Percentiles rank a stretch among this genome's conserved stretches.
These are phyloP conservation scores for Botrytis cinerea DNA, from an alignment of 2,329 filamentous ascomycete genomes.

Conservation along the genomic window DNA sequence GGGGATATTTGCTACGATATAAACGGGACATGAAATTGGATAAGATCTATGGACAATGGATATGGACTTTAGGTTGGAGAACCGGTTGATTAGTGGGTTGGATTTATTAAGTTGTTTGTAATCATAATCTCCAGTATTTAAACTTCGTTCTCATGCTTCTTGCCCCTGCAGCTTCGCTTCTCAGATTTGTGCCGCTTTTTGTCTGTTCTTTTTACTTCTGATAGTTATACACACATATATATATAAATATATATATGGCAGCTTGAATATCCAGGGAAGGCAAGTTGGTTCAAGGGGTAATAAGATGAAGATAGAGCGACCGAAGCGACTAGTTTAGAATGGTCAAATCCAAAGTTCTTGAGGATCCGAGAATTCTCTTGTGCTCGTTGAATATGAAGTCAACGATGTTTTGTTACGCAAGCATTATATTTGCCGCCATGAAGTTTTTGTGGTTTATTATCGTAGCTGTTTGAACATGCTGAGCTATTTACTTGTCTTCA, in stretches of 20 bases:
- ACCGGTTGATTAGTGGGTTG: not conserved
- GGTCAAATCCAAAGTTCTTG: not conserved
- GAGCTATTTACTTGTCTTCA: not conserved
- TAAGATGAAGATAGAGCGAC: not conserved
- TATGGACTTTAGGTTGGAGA: not conserved
- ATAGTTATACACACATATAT: not conserved
- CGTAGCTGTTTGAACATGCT: not conserved
- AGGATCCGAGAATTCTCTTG: no score
- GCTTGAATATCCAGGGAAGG: not conserved
- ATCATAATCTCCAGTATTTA: not conserved
- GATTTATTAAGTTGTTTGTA: not conserved
- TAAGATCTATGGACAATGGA: not conserved
- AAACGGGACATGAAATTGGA: not conserved
- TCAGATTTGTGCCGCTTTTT: not conserved
- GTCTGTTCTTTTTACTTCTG: not conserved
- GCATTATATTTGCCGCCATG: not conserved
- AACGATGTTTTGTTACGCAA: not conserved
- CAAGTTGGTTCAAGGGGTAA: not conserved
- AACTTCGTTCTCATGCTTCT: not conserved
- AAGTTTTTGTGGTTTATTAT: not conserved
- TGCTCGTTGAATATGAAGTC: not conserved
- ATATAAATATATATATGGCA: not conserved
- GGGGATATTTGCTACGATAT: not conserved
- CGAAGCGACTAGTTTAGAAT: not conserved
- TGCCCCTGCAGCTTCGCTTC: not conserved